Evolutionary conservation across 129 eudicot genomes (phyloP), one percentile per base, ranked within the genome.

Genomic region (Cynara cardunculus): DNA sequence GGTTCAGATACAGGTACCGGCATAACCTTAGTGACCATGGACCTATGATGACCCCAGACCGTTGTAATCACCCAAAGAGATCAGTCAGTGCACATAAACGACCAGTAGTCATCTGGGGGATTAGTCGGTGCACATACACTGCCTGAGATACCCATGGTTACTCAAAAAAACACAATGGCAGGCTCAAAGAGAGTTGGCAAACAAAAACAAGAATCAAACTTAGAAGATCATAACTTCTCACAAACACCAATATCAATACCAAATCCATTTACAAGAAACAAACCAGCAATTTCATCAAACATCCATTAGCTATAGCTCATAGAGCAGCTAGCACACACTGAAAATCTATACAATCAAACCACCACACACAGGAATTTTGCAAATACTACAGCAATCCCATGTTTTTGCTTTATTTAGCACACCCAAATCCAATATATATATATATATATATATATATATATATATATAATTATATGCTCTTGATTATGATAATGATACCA

Each of bases 371-470:
- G 64, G 5, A 53, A 5, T 53, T 53, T 53, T 53, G 64, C 64
- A 53, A 18, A 53, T n/a, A 18, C 24, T 18, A 56, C 24, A 56
- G 65, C 65, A 56, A 56, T 56, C 65, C 65, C 65, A 56, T 56
- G 65, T 56, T n/a, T n/a, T n/a, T 56, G 65, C 65, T 56, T 56
- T 56, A 19, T 80, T 59, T 25, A 82, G 72, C 85, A 82, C 82
- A 76, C 73, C 81, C 75, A 81, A 81, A 74, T 71, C 77, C 72
- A n/a, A 59, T 26, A 82, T 34, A 72, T 25, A 56, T 30, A 77
- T 76, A 69, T 8, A 61, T 4, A 69, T 76, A 65, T 28, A 34
- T 66, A 21, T 46, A 25, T 41, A 7, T n/a, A 53, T 2, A 68
- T 75, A 62, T 27, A 28, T 64, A 21, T 46, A 25, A 32, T 31